Percentiles rank a stretch among this genome's conserved stretches.
These are phyloP conservation scores for Raffaelea albimanens DNA, from an alignment of 2,329 filamentous ascomycete genomes.

Conservation along the genomic window DNA sequence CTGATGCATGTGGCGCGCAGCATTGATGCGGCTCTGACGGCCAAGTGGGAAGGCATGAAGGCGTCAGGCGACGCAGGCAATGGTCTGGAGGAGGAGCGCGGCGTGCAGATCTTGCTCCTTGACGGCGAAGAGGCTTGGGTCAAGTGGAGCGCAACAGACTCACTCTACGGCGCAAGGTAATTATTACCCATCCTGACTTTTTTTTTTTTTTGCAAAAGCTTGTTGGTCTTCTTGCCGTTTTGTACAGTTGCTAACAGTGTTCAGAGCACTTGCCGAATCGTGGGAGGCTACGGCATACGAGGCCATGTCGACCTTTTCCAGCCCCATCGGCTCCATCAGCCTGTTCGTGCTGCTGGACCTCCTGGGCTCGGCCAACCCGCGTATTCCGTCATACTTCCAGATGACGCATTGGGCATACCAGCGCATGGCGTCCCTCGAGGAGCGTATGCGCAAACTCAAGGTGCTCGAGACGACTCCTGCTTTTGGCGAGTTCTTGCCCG, in stretches of 20 bases:
- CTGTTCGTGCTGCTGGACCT: constrained; percentile 50
- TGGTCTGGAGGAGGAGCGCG: constrained; percentile 63
- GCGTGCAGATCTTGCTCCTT: constrained; percentile 80
- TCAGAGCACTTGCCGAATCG: constrained; percentile 62
- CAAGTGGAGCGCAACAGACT: constrained; percentile 71
- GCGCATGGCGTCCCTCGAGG: constrained; percentile 54
- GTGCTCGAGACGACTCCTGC: constrained; percentile 38
- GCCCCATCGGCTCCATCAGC: constrained; percentile 66
- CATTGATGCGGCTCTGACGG: constrained; percentile 68
- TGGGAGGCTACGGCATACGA: constrained; percentile 69
- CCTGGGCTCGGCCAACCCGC: constrained; percentile 49
- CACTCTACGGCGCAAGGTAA: constrained; percentile 77
- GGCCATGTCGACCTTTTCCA: constrained; percentile 65
- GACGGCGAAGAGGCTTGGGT: constrained; percentile 93
- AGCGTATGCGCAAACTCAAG: constrained; percentile 47
- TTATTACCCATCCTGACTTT: background rate
- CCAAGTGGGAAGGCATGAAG: constrained; percentile 71
- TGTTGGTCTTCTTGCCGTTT: background rate
- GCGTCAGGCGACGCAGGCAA: constrained; percentile 41
- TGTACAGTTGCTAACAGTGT: too few relatives aligned
- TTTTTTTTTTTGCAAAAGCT: background rate
- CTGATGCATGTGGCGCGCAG: constrained; percentile 76
- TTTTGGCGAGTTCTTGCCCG: constrained; percentile 56
- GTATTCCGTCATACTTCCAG: constrained; percentile 66
- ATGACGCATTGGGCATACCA: constrained; percentile 78